Evolutionary conservation across 331 rosid genomes (phyloP).

Genomic region (Acacia concinna): DNA sequence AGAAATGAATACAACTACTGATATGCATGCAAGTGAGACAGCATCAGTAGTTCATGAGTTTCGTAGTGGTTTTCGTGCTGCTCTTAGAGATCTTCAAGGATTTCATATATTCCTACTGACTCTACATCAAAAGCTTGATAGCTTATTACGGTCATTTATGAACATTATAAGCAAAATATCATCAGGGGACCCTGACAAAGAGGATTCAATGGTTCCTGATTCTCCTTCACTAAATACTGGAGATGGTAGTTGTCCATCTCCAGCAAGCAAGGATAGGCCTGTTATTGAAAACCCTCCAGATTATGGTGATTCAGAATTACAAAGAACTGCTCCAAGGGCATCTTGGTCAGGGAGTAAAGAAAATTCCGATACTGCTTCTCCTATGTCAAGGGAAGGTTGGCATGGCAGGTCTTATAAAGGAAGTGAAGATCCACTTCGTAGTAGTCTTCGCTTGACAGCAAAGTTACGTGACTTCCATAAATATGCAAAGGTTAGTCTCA

Average conservation of each 20-base stretch:
- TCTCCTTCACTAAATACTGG: constrained; percentile 55
- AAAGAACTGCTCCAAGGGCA: constrained; percentile 57
- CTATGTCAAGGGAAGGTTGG: constrained; percentile 70
- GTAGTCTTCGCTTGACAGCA: constrained; percentile 84
- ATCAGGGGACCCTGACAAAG: constrained; percentile 74
- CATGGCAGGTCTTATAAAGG: constrained; percentile 72
- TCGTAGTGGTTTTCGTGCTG: constrained; percentile 81
- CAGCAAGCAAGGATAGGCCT: constrained; percentile 59
- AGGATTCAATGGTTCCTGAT: constrained; percentile 62
- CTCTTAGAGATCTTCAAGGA: constrained; percentile 91
- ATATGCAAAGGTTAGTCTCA: constrained; percentile 74
- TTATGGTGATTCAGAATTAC: constrained; percentile 62
- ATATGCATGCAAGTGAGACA: constrained; percentile 42
- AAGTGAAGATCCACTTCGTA: constrained; percentile 60
- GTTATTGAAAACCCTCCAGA: constrained; percentile 61
- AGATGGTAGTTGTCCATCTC: constrained; percentile 43
- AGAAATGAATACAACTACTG: constrained; percentile 43
- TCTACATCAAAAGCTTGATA: constrained; percentile 86
- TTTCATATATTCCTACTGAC: constrained; percentile 85
- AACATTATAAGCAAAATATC: constrained; percentile 67
- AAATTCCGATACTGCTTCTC: constrained; percentile 49
- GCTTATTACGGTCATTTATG: constrained; percentile 67
- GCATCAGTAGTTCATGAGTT: constrained; percentile 58
- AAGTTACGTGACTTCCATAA: constrained; percentile 88
- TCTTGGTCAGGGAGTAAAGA: constrained; percentile 63